These are phyloP conservation scores for Annulohypoxylon moriforme DNA, from an alignment of 495 filamentous ascomycete species.

Conservation along the genomic window DNA sequence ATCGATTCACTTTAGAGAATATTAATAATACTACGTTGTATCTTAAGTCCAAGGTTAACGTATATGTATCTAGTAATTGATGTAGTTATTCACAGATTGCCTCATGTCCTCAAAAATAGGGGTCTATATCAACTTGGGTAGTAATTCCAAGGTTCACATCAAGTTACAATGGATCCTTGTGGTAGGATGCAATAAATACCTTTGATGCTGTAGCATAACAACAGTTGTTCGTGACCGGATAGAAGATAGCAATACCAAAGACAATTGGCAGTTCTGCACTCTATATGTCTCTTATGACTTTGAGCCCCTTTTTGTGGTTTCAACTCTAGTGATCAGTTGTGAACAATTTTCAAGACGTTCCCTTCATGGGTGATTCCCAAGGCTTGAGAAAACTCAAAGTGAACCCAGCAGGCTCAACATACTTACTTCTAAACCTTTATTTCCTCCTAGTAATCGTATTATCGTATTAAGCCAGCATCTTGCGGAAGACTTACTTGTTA, in stretches of 20 bases:
- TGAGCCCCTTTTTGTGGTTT: neutral
- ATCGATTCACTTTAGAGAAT: too few relatives aligned
- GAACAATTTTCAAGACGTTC: neutral
- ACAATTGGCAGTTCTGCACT: neutral
- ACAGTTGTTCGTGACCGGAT: too few relatives aligned
- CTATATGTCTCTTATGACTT: neutral
- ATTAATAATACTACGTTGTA: too few relatives aligned
- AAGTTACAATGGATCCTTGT: too few relatives aligned
- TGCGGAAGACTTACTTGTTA: neutral
- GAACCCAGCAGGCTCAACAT: neutral
- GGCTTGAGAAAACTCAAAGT: neutral
- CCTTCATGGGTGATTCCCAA: too few relatives aligned
- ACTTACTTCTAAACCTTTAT: neutral
- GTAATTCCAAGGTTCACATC: too few relatives aligned
- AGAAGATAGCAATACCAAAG: neutral
- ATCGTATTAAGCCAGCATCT: neutral
- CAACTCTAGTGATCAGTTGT: neutral
- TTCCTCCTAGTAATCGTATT: neutral
- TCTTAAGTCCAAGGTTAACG: too few relatives aligned
- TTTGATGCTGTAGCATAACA: too few relatives aligned
- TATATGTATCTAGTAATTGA: too few relatives aligned
- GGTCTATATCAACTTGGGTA: neutral
- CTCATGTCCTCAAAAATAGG: neutral
- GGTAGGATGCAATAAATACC: too few relatives aligned
- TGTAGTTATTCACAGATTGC: neutral